phyloP scores from a whole-genome alignment of 805 yeast species.

The Myxozyma melibiosi region DNA sequence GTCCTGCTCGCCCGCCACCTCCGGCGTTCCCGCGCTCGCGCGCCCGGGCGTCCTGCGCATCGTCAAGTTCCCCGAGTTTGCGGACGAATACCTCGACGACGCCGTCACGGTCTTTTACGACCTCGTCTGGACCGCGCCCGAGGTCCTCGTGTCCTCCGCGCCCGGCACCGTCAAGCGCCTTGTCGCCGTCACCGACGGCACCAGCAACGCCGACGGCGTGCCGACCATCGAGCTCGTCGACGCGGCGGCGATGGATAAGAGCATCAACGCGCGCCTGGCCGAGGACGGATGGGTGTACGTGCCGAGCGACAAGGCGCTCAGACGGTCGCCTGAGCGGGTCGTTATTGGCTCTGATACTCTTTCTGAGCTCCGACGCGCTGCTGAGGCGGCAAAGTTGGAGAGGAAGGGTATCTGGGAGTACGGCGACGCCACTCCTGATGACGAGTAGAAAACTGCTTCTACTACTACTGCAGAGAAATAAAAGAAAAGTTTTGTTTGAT shows the following conservation, averaged over 20 bases:
- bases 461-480: background rate
- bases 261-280: conserved; percentile 28
- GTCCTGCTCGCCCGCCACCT: conserved; percentile 2
- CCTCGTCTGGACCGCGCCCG: conserved; percentile 24
- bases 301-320: conserved; percentile 21
- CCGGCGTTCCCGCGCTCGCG: conserved; percentile 32
- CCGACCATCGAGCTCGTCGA: conserved; percentile 26
- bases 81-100: conserved; percentile 30
- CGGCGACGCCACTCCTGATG: conserved; percentile 47
- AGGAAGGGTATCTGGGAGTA: conserved; percentile 72
- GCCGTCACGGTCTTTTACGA: conserved; percentile 25
- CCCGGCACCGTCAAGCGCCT: conserved; percentile 18
- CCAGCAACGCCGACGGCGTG: conserved; percentile 11
- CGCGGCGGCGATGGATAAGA: conserved; percentile 27
- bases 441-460: conserved; percentile 17
- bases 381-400: conserved; percentile 58
- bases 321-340: conserved; percentile 8
- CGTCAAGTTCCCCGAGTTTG: conserved; percentile 28
- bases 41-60: conserved; percentile 23
- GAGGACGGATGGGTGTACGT: conserved; percentile 32
- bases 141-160: conserved; percentile 4
- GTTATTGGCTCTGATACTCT: conserved; percentile 14
- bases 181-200: conserved; percentile 29
- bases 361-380: conserved; percentile 36
- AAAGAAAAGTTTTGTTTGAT: background rate